Percentiles rank a stretch among this genome's conserved stretches.
Conservation (phyloP, 768 basidiomycete species). For the Podaxis mareebaensis region DNA sequence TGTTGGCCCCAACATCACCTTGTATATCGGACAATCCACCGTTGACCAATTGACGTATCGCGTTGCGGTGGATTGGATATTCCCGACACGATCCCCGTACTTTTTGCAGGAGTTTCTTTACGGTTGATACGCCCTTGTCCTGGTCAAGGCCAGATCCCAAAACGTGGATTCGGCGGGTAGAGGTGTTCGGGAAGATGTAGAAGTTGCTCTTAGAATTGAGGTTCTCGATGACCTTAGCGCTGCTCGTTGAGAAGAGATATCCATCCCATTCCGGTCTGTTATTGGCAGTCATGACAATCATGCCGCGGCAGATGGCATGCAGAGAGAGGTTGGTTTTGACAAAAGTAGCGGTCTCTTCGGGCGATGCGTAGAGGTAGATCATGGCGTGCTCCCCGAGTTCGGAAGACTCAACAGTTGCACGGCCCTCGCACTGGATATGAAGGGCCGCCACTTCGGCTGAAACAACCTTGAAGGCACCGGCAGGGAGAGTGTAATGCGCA, state of each 20-base stretch:
- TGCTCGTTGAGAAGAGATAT: constrained; percentile 45
- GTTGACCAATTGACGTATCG: constrained; percentile 39
- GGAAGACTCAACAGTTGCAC: constrained; percentile 17
- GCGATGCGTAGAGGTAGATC: constrained; percentile 39
- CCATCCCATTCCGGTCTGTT: constrained; percentile 44
- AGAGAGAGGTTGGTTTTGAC: constrained; percentile 37
- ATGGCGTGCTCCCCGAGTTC: constrained; percentile 27
- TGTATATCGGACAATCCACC: constrained; percentile 39
- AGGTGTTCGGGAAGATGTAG: constrained; percentile 34
- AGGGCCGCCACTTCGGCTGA: constrained; percentile 18
- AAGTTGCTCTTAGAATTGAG: constrained; percentile 33
- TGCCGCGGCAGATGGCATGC: constrained; percentile 39
- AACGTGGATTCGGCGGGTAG: constrained; percentile 33
- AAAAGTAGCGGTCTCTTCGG: constrained; percentile 33
- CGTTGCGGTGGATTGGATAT: constrained; percentile 32
- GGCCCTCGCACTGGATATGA: constrained; percentile 14
- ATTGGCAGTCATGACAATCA: constrained; percentile 31
- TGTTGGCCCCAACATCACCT: constrained; percentile 39
- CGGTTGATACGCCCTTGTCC: constrained; percentile 28
- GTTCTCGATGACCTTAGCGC: constrained; percentile 35
- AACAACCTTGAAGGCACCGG: constrained; percentile 32
- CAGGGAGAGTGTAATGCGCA: constrained; percentile 37
- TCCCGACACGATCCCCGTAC: constrained; percentile 36
- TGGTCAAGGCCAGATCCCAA: constrained; percentile 37
- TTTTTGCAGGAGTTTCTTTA: constrained; percentile 40